phyloP scores from a whole-genome alignment of 331 rosid species.

The Malus hybrid region DNA sequence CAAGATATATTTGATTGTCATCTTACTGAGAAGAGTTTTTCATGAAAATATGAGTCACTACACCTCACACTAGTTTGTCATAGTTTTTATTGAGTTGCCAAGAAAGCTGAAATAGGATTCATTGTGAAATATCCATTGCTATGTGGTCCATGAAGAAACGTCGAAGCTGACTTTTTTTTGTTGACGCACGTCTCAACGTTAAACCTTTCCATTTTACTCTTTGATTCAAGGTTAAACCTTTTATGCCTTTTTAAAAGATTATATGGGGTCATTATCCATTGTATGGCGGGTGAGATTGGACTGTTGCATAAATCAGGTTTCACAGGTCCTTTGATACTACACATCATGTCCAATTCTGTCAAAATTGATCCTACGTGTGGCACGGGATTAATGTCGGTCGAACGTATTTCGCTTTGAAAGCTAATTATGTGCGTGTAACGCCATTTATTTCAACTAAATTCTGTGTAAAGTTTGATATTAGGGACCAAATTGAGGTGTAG shows the following conservation, averaged over 20 bases:
- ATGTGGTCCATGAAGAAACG: not conserved
- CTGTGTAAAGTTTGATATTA: too few relatives aligned
- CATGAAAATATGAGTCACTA: not conserved
- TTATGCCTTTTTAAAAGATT: not conserved
- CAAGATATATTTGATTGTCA: not conserved
- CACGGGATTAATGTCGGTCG: too few relatives aligned
- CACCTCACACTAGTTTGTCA: not conserved
- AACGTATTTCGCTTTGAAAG: too few relatives aligned
- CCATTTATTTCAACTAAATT: too few relatives aligned
- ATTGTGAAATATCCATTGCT: not conserved
- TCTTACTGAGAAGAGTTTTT: not conserved
- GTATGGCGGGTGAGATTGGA: not conserved
- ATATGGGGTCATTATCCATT: not conserved
- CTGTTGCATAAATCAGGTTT: not conserved
- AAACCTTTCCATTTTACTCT: not conserved
- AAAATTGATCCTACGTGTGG: too few relatives aligned
- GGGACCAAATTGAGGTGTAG: too few relatives aligned
- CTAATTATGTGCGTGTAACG: too few relatives aligned
- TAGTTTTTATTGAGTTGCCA: not conserved
- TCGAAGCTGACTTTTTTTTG: not conserved
- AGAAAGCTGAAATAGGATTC: not conserved
- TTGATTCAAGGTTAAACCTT: not conserved
- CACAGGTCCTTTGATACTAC: too few relatives aligned
- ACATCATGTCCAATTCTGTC: too few relatives aligned
- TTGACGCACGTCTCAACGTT: not conserved